Evolutionary conservation across 495 filamentous ascomycete species (phyloP).

Genomic region (Neurospora hispaniola): DNA sequence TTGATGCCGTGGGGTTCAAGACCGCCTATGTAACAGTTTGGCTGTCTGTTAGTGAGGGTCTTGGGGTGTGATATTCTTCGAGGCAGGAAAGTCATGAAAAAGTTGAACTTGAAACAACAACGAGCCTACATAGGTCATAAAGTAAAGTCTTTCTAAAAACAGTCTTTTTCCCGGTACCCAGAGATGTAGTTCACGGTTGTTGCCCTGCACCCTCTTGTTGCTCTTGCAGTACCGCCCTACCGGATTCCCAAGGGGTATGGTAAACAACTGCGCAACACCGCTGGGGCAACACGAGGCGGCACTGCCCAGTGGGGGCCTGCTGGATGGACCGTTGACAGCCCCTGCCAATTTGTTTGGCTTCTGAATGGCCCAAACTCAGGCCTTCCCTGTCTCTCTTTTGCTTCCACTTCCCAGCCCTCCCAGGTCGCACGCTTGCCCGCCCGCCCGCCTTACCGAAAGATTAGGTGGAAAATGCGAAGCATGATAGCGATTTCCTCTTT

Average conservation of each 20-base stretch:
- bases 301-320: neutral
- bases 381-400: neutral
- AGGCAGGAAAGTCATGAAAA: neutral
- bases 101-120: neutral
- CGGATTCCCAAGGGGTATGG: neutral
- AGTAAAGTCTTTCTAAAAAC: neutral
- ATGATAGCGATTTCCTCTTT: neutral
- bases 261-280: neutral
- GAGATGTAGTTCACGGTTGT: neutral
- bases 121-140: no score
- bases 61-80: neutral
- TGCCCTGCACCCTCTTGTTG: neutral
- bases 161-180: no score
- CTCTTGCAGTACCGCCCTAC: neutral
- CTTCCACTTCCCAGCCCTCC: neutral
- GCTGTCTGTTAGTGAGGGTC: neutral
- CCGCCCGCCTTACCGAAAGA: neutral
- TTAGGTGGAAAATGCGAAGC: neutral
- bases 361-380: neutral
- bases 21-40: neutral
- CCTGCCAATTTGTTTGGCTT: neutral
- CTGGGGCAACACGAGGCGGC: neutral
- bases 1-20: neutral
- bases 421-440: neutral
- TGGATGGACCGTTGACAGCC: neutral